phyloP scores from a whole-genome alignment of 352 stramenopile species.

The Globisporangium lucens region DNA sequence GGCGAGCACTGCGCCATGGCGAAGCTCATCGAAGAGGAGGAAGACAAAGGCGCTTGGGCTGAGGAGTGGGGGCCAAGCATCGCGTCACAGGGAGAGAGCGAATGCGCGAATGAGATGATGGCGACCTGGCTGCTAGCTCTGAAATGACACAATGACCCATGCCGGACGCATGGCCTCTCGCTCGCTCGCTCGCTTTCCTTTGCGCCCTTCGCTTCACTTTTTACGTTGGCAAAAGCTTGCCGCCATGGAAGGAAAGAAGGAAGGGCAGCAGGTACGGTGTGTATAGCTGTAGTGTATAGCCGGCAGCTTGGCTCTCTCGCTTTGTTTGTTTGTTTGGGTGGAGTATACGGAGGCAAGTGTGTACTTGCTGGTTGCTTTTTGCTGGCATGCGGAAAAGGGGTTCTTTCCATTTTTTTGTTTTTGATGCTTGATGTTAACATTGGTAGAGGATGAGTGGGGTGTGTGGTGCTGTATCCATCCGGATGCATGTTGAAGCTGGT shows the following conservation, averaged over 20 bases:
- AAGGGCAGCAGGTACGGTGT: neutral
- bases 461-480: neutral
- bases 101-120: neutral
- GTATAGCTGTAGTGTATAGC: constrained; percentile 6
- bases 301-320: too few relatives aligned
- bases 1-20: constrained; percentile 1
- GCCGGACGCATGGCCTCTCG: neutral
- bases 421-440: neutral
- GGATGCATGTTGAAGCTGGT: constrained; percentile 8
- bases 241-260: neutral
- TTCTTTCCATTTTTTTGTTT: constrained; percentile 12
- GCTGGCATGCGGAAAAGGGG: neutral
- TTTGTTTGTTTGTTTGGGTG: neutral
- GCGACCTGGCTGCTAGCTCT: constrained; percentile 18
- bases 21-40: constrained; percentile 2
- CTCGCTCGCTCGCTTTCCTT: neutral
- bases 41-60: neutral
- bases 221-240: neutral
- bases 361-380: constrained; percentile 1
- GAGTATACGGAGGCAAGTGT: neutral
- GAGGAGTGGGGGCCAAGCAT: neutral
- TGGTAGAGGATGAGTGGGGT: neutral
- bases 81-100: neutral
- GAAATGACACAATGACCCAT: constrained; percentile 31
- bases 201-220: neutral